phyloP scores from a whole-genome alignment of 176 grass and related monocot genomes.

The Avena sativa region DNA sequence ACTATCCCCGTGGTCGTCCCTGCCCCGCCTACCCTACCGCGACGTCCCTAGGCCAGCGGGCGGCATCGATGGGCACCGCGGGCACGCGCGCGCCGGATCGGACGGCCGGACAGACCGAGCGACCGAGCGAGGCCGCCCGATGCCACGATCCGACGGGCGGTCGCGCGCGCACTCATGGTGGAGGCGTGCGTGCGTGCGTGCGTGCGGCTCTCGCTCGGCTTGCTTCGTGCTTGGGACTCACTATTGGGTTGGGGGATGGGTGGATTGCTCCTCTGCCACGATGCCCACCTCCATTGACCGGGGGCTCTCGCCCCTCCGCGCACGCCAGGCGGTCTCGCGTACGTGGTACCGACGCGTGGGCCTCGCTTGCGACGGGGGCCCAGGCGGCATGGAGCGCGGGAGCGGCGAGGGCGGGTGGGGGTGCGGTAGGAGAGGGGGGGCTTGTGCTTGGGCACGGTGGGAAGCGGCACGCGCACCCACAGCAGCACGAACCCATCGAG shows the following conservation, averaged over 20 bases:
- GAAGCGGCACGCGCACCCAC: constrained; percentile 49
- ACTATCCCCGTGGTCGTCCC: background rate
- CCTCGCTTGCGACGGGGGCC: fast-evolving
- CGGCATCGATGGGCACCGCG: constrained; percentile 27
- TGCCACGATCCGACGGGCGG: constrained; percentile 20
- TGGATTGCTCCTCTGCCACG: constrained; percentile 55
- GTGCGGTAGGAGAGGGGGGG: background rate
- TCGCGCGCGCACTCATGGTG: constrained; percentile 9
- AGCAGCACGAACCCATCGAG: constrained; percentile 50
- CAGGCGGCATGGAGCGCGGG: background rate
- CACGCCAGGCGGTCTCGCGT: background rate
- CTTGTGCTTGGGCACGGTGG: constrained; percentile 29
- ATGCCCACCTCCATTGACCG: constrained; percentile 51
- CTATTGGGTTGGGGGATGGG: background rate
- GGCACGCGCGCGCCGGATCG: constrained; percentile 24
- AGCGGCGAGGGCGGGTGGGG: fast-evolving
- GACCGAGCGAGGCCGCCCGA: background rate
- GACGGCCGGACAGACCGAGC: background rate
- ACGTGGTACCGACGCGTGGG: background rate
- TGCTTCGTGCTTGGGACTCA: constrained; percentile 39
- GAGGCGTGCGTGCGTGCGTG: background rate
- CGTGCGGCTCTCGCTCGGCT: background rate
- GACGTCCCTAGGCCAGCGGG: constrained; percentile 17
- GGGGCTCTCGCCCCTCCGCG: background rate
- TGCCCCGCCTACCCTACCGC: constrained; percentile 24